phyloP scores from a whole-genome alignment of 345 rosid genomes.

The Gossypium raimondii region DNA sequence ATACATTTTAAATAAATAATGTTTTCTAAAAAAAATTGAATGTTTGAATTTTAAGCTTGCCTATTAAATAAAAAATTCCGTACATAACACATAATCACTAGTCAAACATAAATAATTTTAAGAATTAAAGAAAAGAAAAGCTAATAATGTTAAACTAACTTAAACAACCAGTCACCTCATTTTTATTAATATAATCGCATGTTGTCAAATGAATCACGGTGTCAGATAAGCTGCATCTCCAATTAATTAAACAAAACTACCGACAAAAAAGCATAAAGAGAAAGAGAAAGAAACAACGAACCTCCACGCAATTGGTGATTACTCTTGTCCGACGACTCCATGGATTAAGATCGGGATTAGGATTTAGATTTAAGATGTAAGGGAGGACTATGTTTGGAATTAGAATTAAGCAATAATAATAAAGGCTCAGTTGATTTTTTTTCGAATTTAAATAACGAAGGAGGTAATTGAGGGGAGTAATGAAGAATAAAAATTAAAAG shows the following conservation, averaged over 20 bases:
- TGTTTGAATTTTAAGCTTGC: background rate
- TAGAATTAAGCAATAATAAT: conserved; percentile 24
- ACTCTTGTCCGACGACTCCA: conserved; percentile 69
- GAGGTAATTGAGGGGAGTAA: conserved; percentile 71
- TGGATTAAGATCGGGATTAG: conserved; percentile 20
- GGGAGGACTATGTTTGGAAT: conserved; percentile 17
- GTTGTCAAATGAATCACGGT: background rate
- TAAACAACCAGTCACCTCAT: background rate
- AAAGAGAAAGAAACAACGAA: conserved; percentile 20
- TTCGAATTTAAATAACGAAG: conserved; percentile 46
- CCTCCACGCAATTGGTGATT: conserved; percentile 77
- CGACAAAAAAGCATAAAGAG: background rate
- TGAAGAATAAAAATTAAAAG: conserved; percentile 72
- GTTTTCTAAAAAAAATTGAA: background rate
- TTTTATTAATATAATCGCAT: background rate
- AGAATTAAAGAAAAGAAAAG: background rate
- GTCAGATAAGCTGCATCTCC: background rate
- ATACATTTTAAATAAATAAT: background rate
- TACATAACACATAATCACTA: background rate
- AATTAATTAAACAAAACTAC: background rate
- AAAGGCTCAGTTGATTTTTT: conserved; percentile 47
- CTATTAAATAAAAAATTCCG: background rate
- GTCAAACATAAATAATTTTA: background rate
- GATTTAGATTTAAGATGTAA: too few species aligned
- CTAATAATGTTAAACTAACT: too few species aligned